Evolutionary conservation across 176 grass and related monocot genomes (phyloP).

Genomic region (Triticum monococcum): DNA sequence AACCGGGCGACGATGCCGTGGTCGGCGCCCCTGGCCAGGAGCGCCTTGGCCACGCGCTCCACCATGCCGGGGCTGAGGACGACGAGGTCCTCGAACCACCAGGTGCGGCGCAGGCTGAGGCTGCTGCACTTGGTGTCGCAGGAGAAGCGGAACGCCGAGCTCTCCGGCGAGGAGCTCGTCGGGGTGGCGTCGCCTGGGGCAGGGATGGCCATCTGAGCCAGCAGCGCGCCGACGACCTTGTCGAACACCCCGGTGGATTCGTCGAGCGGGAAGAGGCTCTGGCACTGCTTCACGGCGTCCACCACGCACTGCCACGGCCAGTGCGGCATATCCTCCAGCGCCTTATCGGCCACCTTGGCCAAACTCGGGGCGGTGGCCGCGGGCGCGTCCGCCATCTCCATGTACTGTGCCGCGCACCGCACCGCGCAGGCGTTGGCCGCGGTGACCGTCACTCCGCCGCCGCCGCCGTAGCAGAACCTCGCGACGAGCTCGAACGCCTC

Average conservation of each 20-base stretch:
- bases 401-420: constrained; percentile 64
- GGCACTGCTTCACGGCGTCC: constrained; percentile 68
- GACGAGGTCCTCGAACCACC: constrained; percentile 96
- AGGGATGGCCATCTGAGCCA: constrained; percentile 45
- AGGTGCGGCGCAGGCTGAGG: constrained; percentile 60
- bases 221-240: constrained; percentile 42
- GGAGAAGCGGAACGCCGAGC: constrained; percentile 80
- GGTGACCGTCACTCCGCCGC: constrained; percentile 36
- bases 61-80: constrained; percentile 44
- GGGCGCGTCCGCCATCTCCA: constrained; percentile 53
- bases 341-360: constrained; percentile 47
- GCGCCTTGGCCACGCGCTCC: constrained; percentile 52
- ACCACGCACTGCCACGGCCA: constrained; percentile 82
- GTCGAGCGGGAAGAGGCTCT: constrained; percentile 44
- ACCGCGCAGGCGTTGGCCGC: constrained; percentile 57
- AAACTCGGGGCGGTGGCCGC: constrained; percentile 41
- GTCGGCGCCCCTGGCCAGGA: constrained; percentile 56
- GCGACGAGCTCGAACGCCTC: constrained; percentile 80
- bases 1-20: constrained; percentile 62
- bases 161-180: constrained; percentile 82
- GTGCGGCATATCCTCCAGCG: constrained; percentile 61
- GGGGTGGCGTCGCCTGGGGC: constrained; percentile 59
- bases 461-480: constrained; percentile 68
- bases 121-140: constrained; percentile 81
- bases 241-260: constrained; percentile 54